Evolutionary conservation across 192 early-diverging fungal genomes (phyloP).

Genomic region (Borealophlyctis nickersoniae): DNA sequence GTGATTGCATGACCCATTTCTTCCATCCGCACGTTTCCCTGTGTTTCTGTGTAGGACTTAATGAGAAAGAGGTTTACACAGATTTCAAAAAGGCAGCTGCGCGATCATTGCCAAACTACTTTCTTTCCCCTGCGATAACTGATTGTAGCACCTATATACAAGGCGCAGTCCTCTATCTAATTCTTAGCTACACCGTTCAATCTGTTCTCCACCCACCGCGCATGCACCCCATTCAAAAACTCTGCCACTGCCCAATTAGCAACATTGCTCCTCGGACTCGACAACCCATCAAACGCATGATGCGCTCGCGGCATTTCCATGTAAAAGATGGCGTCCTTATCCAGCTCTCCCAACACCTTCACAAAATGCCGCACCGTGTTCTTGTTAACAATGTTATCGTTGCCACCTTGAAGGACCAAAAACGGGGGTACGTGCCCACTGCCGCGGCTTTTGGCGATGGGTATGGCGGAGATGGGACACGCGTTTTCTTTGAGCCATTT

Average conservation of each 20-base stretch:
- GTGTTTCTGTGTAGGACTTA: too few relatives aligned
- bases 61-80: too few relatives aligned
- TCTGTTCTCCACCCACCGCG: conserved; percentile 11
- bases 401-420: conserved; percentile 34
- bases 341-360: conserved; percentile 16
- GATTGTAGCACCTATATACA: too few relatives aligned
- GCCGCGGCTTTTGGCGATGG: background rate
- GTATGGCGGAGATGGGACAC: conserved; percentile 7
- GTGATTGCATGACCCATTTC: too few relatives aligned
- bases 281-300: conserved; percentile 18
- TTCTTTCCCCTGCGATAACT: too few relatives aligned
- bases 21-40: too few relatives aligned
- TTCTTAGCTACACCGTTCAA: too few relatives aligned
- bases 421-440: conserved; percentile 18
- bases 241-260: background rate
- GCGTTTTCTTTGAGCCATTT: conserved; percentile 9
- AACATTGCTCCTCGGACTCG: background rate
- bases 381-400: conserved; percentile 32
- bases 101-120: too few relatives aligned
- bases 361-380: conserved; percentile 27
- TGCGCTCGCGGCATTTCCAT: conserved; percentile 31
- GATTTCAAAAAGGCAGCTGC: too few relatives aligned
- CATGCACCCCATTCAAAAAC: conserved; percentile 7
- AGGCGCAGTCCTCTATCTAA: too few relatives aligned
- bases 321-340: conserved; percentile 10